A percentile compares a stretch with the other conserved stretches of the same genome.
Evolutionary conservation across 2,329 filamentous ascomycete species (phyloP).

Genomic region (Alternaria triticina): DNA sequence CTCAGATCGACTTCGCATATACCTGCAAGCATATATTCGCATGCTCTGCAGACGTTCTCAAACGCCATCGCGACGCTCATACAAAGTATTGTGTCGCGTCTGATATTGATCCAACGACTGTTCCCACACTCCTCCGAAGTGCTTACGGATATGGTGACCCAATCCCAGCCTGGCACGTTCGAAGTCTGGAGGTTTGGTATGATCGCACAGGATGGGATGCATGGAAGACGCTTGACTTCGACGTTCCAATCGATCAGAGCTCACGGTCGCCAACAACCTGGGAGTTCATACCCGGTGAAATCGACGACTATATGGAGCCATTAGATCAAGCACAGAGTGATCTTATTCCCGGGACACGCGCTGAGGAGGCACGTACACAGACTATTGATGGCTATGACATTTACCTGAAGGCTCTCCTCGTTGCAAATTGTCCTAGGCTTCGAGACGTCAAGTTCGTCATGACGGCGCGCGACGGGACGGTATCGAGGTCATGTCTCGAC

Average conservation of each 20-base stretch:
- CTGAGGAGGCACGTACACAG: slow-evolving; percentile 2
- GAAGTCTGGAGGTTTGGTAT: slow-evolving; percentile 17
- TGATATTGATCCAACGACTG: slow-evolving; percentile 13
- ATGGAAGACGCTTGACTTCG: slow-evolving; percentile 13
- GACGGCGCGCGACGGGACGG: background rate
- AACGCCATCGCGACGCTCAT: slow-evolving; percentile 16
- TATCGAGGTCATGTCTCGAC: slow-evolving; percentile 2
- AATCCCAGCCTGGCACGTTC: slow-evolving; percentile 18
- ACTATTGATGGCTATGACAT: slow-evolving; percentile 12
- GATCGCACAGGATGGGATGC: slow-evolving; percentile 15
- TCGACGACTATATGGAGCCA: slow-evolving; percentile 7
- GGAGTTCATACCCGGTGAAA: slow-evolving; percentile 3
- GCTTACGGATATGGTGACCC: slow-evolving; percentile 13
- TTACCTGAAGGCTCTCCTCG: slow-evolving; percentile 12
- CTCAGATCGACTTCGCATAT: slow-evolving; percentile 15
- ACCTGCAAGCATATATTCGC: slow-evolving; percentile 11
- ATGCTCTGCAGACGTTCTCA: slow-evolving; percentile 9
- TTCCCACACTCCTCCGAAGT: slow-evolving; percentile 18
- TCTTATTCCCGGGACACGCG: background rate
- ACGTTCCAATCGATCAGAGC: background rate
- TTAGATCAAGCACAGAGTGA: background rate
- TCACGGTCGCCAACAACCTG: slow-evolving; percentile 1
- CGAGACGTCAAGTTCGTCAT: slow-evolving; percentile 13
- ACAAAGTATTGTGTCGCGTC: slow-evolving; percentile 15
- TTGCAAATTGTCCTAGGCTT: slow-evolving; percentile 13